Base-by-base conservation (phyloP, 768 basidiomycete species). In the Glaciozyma martinii region DNA sequence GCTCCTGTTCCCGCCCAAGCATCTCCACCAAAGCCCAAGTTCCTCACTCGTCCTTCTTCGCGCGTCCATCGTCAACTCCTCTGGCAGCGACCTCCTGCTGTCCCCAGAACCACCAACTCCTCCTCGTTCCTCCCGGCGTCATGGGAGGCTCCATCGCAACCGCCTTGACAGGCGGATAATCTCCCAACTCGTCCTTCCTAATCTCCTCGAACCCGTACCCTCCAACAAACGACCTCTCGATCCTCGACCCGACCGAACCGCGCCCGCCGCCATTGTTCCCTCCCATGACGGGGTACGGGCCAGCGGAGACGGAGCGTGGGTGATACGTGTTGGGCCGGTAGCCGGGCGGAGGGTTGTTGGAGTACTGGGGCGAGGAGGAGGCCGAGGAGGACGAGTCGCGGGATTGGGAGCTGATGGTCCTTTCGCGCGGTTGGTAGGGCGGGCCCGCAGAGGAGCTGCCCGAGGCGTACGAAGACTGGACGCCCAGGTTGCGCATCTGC, bases 21-120 rank as follows among this genome's bases (percentile, higher is more conserved):
- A 40, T n/a, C 27, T 7, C 23, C 21, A n/a, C 5, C 4, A 13
- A 27, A 1, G 21, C n/a, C 49, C 3, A 27, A n/a, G 6, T 15
- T 3, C n/a, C 21, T 50, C 49, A 50, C n/a, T n/a, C 49, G 7
- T 50, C 49, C 49, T n/a, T 50, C 49, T n/a, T 50, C 49, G n/a
- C 16, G 49, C 16, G n/a, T 25, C 27, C 49, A 15, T 10, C n/a
- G 5, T 25, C 49, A n/a, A 50, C 27, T n/a, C n/a, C n/a, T 8
- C n/a, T 9, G 3, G 23, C 49, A 25, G 5, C n/a, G 6, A 9
- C 49, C 4, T 25, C 21, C 23, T 50, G 21, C 49, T 50, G 49
- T n/a, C 58, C 58, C 58, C 58, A 59, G 30, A 19, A 32, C 46
- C 30, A 59, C 58, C 58, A 61, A 37, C 60, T 61, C 42, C 60